These are phyloP conservation scores for Vitis rupestris DNA, from an alignment of 164 flowering plant species.

Conservation along the genomic window DNA sequence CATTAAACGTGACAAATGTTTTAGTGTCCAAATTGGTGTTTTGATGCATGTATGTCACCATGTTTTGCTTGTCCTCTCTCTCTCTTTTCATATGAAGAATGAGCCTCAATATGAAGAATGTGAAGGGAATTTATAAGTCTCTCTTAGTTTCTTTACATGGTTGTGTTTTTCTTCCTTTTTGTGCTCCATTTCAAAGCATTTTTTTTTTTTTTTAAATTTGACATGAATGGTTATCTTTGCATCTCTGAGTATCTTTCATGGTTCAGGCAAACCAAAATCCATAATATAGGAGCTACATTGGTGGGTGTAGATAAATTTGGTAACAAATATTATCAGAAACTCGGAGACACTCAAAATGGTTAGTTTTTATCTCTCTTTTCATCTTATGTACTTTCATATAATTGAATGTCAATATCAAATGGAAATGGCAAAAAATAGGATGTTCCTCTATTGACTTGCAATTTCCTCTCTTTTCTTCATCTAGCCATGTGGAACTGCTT, in stretches of 20 bases:
- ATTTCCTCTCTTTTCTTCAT: too few relatives aligned
- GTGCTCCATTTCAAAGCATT: background rate
- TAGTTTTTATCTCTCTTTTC: slow-evolving; percentile 15
- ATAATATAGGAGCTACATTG: slow-evolving; percentile 84
- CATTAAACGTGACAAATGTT: too few relatives aligned
- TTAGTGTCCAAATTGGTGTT: too few relatives aligned
- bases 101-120: too few relatives aligned
- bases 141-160: too few relatives aligned
- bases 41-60: too few relatives aligned
- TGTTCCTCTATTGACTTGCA: too few relatives aligned
- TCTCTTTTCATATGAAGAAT: too few relatives aligned
- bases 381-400: background rate
- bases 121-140: too few relatives aligned
- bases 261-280: slow-evolving; percentile 92
- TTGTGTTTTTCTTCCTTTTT: background rate
- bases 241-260: slow-evolving; percentile 5
- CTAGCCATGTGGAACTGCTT: too few relatives aligned
- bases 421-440: background rate
- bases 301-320: slow-evolving; percentile 95
- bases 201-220: background rate
- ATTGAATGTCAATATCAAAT: background rate
- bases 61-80: too few relatives aligned
- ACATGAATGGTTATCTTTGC: background rate
- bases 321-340: slow-evolving; percentile 81
- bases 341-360: slow-evolving; percentile 67